phyloP scores from a whole-genome alignment of 1,284 basidiomycete genomes.

The Vanrija sp. region DNA sequence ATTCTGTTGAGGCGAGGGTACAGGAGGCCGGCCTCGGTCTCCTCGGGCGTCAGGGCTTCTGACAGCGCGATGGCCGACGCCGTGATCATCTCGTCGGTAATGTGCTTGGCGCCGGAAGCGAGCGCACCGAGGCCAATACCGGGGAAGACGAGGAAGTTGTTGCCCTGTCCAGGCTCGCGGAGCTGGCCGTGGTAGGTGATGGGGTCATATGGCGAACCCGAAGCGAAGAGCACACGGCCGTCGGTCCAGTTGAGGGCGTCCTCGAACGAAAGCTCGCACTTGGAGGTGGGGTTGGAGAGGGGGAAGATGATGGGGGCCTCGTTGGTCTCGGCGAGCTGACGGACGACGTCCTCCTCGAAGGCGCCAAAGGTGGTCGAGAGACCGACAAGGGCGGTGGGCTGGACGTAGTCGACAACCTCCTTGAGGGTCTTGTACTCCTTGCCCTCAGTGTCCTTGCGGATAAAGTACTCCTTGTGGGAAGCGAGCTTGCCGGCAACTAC shows the following conservation, averaged over 20 bases:
- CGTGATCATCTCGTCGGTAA: constrained; percentile 52
- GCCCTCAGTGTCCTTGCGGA: constrained; percentile 71
- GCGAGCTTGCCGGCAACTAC: constrained; percentile 61
- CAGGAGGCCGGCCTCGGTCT: constrained; percentile 61
- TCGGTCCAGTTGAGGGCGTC: constrained; percentile 71
- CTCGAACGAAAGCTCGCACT: constrained; percentile 69
- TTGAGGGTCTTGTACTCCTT: constrained; percentile 69
- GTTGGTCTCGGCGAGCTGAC: constrained; percentile 79
- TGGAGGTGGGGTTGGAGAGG: constrained; percentile 84
- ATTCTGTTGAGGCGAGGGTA: constrained; percentile 76
- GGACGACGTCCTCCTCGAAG: constrained; percentile 71
- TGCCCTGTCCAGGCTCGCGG: constrained; percentile 71
- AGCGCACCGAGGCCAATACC: constrained; percentile 79
- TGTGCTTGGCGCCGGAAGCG: constrained; percentile 51
- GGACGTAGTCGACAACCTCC: constrained; percentile 78
- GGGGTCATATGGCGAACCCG: constrained; percentile 78
- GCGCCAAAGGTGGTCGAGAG: constrained; percentile 82
- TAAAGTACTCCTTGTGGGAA: constrained; percentile 77
- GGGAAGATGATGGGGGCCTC: constrained; percentile 82
- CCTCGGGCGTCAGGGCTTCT: constrained; percentile 67
- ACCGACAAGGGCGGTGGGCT: constrained; percentile 87
- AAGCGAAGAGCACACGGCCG: constrained; percentile 71
- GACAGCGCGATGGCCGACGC: constrained; percentile 66
- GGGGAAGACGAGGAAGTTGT: constrained; percentile 48
- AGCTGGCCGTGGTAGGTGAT: constrained; percentile 58